Evolutionary conservation across 139 green algal genomes (phyloP), one percentile per base, ranked within the genome.

Genomic region (Deuterostichococcus epilithicus): DNA sequence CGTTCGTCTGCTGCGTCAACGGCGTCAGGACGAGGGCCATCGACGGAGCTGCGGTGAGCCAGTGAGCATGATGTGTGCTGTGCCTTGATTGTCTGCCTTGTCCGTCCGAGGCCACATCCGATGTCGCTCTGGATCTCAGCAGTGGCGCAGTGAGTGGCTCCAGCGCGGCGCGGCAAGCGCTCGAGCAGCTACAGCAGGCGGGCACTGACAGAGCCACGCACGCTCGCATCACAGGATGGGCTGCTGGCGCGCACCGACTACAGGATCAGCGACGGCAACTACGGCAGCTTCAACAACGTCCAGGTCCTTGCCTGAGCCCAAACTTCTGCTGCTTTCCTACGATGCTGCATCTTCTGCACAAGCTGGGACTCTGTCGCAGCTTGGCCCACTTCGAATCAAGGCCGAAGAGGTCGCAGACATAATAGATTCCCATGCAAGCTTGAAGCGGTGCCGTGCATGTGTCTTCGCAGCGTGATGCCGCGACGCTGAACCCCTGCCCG

Each of bases 271-370:
- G 92, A 97, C 75, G 93, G 93, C 36, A 83, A 97, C 68, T 97
- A 97, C 72, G 92, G 92, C 66, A 91, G 81, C 34, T 92, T 97
- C 83, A 97, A 97, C 89, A 95, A 88, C 81, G 84, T 94, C 18
- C 52, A 63, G 42, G 42, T 52, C n/a, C n/a, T n/a, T n/a, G n/a
- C n/a, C n/a, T n/a, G n/a, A n/a, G n/a, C n/a, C n/a, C n/a, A n/a
- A n/a, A n/a, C n/a, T n/a, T n/a, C n/a, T n/a, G 60, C 75, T 94
- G 42, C 42, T 52, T 8, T 52, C 10, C 10, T 13, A 8, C 13
- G 42, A 8, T 13, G 42, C 42, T 52, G 42, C 42, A 52, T 52
- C 42, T 52, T 8, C 42, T 52, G n/a, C 42, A 52, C 42, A 8
- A 52, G 10, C 10, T 52, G n/a, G n/a, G n/a, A n/a, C n/a, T n/a